Conservation (phyloP, 1,284 basidiomycete species). For the Cutaneotrichosporon dermatis region DNA sequence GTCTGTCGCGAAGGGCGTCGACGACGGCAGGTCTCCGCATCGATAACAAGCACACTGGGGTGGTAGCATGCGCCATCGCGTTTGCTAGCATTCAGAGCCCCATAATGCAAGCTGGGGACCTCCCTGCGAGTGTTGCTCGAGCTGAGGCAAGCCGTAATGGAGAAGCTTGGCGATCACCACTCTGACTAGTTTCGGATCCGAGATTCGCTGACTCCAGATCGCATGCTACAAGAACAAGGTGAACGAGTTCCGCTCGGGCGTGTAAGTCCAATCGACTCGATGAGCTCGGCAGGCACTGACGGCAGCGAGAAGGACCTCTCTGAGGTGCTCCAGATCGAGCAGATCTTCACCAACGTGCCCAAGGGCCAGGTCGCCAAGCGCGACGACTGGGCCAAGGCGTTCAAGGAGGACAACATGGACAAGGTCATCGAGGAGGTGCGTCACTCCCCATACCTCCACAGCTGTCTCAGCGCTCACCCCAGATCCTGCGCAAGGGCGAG, state of each 20-base stretch:
- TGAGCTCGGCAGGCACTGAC: not conserved
- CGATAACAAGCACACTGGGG: too few species aligned
- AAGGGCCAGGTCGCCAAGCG: conserved; percentile 90
- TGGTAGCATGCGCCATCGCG: too few species aligned
- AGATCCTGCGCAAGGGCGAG: conserved; percentile 95
- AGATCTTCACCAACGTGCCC: conserved; percentile 93
- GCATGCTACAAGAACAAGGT: conserved; percentile 99
- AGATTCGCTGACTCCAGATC: conserved; percentile 56
- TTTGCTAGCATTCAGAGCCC: too few species aligned
- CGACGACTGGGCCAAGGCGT: conserved; percentile 86
- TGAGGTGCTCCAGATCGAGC: conserved; percentile 94
- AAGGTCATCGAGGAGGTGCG: conserved; percentile 77
- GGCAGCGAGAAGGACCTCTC: conserved; percentile 83
- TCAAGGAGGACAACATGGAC: conserved; percentile 68
- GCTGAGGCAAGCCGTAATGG: conserved; percentile 98
- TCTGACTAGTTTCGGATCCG: not conserved
- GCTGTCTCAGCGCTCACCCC: not conserved
- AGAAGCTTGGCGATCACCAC: conserved; percentile 49
- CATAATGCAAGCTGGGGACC: too few species aligned
- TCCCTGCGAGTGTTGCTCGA: too few species aligned
- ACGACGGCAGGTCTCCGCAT: too few species aligned
- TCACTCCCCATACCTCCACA: not conserved
- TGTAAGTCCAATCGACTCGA: conserved; percentile 57
- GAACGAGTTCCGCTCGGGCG: conserved; percentile 87
- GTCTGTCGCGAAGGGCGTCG: too few species aligned